Conservation (phyloP, 768 basidiomycete species). For the Cystobasidium ongulense region DNA sequence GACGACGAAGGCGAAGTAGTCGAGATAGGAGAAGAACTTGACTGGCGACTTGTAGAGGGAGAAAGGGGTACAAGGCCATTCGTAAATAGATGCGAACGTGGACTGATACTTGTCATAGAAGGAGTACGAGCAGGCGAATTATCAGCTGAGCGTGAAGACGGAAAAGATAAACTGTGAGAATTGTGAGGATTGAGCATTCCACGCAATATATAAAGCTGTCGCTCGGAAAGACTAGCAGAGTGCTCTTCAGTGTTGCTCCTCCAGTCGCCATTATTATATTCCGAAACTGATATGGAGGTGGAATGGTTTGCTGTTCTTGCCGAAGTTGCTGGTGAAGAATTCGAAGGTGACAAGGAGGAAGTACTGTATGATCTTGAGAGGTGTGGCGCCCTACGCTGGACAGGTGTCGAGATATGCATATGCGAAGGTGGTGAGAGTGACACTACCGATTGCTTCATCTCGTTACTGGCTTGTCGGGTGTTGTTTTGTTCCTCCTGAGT, state of each 20-base stretch:
- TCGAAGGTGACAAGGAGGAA: not conserved
- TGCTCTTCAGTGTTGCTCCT: not conserved
- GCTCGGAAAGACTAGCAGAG: not conserved
- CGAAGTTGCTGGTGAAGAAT: not conserved
- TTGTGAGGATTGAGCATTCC: not conserved
- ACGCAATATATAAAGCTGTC: slow-evolving; percentile 20
- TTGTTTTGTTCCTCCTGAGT: no score
- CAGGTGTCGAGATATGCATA: not conserved
- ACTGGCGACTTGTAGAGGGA: not conserved
- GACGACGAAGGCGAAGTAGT: not conserved
- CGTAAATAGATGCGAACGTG: not conserved
- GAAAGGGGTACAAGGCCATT: not conserved
- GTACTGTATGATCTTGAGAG: not conserved
- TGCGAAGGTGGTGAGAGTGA: not conserved
- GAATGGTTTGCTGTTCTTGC: not conserved
- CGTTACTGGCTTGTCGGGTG: no score
- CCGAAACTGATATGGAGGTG: not conserved
- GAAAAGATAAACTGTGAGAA: not conserved
- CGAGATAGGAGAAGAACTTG: not conserved
- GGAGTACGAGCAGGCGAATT: not conserved
- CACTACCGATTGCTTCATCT: no score
- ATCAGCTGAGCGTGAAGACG: not conserved
- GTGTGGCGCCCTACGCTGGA: not conserved
- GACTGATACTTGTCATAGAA: not conserved
- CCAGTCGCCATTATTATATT: not conserved